These are phyloP conservation scores for Hamamelis virginiana DNA, from an alignment of 164 flowering plant species.

Conservation along the genomic window DNA sequence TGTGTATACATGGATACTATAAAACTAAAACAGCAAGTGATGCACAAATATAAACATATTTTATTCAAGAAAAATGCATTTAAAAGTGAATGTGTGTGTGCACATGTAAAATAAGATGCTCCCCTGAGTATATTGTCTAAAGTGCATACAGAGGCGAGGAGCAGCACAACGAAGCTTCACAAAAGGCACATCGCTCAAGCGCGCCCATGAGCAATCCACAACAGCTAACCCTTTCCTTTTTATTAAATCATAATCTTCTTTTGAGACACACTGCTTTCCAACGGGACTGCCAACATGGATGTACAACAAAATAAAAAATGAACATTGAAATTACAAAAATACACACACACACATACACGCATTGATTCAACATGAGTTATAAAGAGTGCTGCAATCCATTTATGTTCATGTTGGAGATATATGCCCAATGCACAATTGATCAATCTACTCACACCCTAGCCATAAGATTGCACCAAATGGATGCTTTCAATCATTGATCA, in stretches of 20 bases:
- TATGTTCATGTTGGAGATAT: neutral
- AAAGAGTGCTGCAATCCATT: neutral
- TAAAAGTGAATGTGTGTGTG: neutral
- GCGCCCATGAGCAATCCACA: slow-evolving; percentile 99
- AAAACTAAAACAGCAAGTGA: neutral
- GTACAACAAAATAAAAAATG: neutral
- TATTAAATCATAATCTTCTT: slow-evolving; percentile 69
- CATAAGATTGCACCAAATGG: neutral
- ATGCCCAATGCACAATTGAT: neutral
- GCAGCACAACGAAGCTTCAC: slow-evolving; percentile 85
- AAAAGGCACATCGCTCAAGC: slow-evolving; percentile 92
- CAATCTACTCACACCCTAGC: neutral
- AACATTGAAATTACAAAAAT: neutral
- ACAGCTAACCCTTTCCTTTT: slow-evolving; percentile 88
- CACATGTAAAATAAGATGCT: neutral
- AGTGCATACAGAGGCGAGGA: slow-evolving; percentile 85
- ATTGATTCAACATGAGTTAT: neutral
- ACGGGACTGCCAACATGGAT: slow-evolving; percentile 62
- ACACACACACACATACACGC: no score
- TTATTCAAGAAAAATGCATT: no score
- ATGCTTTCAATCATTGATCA: no score
- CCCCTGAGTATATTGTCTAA: neutral
- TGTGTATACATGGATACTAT: no score
- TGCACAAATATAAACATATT: no score
- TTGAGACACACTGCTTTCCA: slow-evolving; percentile 86